Conservation (phyloP, 73 alveolate genomes). For the Paraurostyla sp. region DNA sequence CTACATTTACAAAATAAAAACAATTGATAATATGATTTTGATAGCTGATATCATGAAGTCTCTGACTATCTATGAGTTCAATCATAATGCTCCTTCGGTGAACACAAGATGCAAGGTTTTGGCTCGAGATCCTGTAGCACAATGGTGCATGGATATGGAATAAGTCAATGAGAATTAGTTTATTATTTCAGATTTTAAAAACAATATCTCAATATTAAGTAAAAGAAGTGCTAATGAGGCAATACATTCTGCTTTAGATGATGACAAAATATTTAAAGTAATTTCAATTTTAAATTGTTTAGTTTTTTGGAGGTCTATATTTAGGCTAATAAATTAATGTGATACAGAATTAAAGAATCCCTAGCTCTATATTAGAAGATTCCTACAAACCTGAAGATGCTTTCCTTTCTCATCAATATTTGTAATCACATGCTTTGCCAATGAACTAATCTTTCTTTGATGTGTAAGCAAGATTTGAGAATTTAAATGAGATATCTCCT, state of each 20-base stretch:
- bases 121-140: slow-evolving; percentile 5
- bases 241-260: background rate
- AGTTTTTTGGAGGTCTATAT: slow-evolving; percentile 13
- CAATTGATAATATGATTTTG: background rate
- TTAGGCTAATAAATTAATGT: background rate
- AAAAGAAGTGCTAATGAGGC: background rate
- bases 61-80: background rate
- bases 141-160: slow-evolving; percentile 48
- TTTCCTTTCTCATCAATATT: background rate
- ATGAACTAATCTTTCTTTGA: slow-evolving; percentile 31
- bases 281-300: background rate
- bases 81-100: background rate
- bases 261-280: background rate
- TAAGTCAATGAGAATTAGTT: background rate
- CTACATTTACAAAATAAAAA: slow-evolving; percentile 15
- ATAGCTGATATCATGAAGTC: slow-evolving; percentile 38
- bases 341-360: background rate
- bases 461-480: background rate
- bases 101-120: background rate
- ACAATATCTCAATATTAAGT: background rate
- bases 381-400: slow-evolving; percentile 27
- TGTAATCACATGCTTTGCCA: background rate
- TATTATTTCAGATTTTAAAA: background rate
- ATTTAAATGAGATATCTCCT: background rate
- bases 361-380: background rate